Evolutionary conservation across 331 rosid genomes (phyloP), one percentile per base, ranked within the genome.

Genomic region (Phaseolus coccineus): DNA sequence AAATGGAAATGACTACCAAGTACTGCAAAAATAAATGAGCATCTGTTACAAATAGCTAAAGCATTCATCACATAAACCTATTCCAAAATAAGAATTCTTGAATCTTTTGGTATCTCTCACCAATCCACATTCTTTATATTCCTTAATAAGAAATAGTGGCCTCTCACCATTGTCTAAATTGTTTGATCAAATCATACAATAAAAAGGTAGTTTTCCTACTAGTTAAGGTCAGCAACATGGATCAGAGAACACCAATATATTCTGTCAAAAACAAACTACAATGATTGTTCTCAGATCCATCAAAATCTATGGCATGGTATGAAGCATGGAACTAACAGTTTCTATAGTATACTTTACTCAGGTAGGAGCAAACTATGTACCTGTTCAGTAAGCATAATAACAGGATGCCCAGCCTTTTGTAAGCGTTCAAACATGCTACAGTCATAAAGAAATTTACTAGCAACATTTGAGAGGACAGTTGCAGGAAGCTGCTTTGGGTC

Each of bases 401-500:
- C 94, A 74, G 97, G 91, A 89, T 90, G 96, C 40, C 99, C 99
- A 71, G 97, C 97, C 88, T 89, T 93, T 71, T 95, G 99, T 79
- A 95, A 72, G 71, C 97, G 99, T 85, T 95, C 99, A 83, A 95
- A 95, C 99, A 95, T 95, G 89, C 98, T 95, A 83, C 99, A 95
- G 80, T 87, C 87, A 66, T 84, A 95, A 12, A 79, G 89, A 85
- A 88, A 95, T 87, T 91, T 95, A 82, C 97, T 91, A 5, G 98
- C 98, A 57, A 91, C 85, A 81, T 88, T 95, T 72, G 99, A 95
- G 62, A 95, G 91, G 50, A 95, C 96, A n/a, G 99, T 93, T 77
- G 98, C 99, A 63, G 99, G 99, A 82, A 95, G 99, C 90, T 95
- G 99, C 92, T 95, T 95, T 44, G 99, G 99, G 80, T 95, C 99